Conservation (phyloP, 2,329 filamentous ascomycete genomes). For the Xylaria sp. region DNA sequence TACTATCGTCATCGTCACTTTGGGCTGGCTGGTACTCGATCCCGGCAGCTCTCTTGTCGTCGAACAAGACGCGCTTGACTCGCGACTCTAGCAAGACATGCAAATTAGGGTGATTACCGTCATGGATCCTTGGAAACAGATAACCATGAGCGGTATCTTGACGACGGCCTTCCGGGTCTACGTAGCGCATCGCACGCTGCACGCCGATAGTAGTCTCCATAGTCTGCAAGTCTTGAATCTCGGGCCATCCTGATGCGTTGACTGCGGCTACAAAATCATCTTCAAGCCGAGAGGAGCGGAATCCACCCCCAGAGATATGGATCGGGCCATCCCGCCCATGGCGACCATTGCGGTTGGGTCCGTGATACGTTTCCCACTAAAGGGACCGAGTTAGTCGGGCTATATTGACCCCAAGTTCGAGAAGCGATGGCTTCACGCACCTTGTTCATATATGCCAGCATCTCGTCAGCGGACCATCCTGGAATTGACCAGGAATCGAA, state of each 20-base stretch:
- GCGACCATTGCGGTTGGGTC: slow-evolving; percentile 54
- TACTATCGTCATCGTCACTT: background rate
- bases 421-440: slow-evolving; percentile 26
- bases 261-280: slow-evolving; percentile 63
- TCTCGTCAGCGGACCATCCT: slow-evolving; percentile 47
- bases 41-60: slow-evolving; percentile 32
- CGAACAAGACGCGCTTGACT: slow-evolving; percentile 50
- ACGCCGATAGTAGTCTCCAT: slow-evolving; percentile 54
- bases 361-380: slow-evolving; percentile 67
- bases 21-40: slow-evolving; percentile 37
- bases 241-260: slow-evolving; percentile 59
- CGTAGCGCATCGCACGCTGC: slow-evolving; percentile 38
- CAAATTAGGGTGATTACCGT: slow-evolving; percentile 59
- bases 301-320: slow-evolving; percentile 64
- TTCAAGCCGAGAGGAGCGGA: slow-evolving; percentile 54
- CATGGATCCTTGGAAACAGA: slow-evolving; percentile 62
- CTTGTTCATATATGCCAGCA: slow-evolving; percentile 52
- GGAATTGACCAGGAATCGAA: slow-evolving; percentile 46
- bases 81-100: slow-evolving; percentile 64
- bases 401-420: background rate
- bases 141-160: slow-evolving; percentile 64
- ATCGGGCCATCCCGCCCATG: slow-evolving; percentile 69
- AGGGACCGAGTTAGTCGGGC: background rate
- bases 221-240: slow-evolving; percentile 65
- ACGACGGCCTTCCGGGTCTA: slow-evolving; percentile 56